phyloP scores from a whole-genome alignment of 352 stramenopile species.

The Phytophthora fragariae region DNA sequence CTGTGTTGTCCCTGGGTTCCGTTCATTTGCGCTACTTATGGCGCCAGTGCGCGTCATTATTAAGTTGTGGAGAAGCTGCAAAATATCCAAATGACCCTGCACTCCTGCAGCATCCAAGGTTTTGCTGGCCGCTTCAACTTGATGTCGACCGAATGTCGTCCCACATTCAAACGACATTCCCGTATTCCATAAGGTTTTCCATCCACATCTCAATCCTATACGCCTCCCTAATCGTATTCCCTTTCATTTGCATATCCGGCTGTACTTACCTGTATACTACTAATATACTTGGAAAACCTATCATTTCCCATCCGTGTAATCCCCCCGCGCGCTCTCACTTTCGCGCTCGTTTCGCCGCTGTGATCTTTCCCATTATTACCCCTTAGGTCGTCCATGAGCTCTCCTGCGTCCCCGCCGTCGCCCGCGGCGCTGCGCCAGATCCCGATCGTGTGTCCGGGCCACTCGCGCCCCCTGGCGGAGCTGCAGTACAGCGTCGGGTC shows the following conservation, averaged over 20 bases:
- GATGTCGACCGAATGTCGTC: constrained; percentile 1
- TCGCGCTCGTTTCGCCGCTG: not conserved
- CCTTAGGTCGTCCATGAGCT: constrained; percentile 17
- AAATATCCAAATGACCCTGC: too few species aligned
- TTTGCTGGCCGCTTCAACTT: not conserved
- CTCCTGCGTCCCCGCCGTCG: constrained; percentile 40
- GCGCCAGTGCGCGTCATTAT: too few species aligned
- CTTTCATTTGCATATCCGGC: not conserved
- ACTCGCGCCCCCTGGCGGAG: constrained; percentile 83
- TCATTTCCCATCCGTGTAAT: not conserved
- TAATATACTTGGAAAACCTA: too few species aligned
- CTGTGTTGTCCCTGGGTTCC: too few species aligned
- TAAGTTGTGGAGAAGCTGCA: too few species aligned
- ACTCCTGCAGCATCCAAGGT: not conserved
- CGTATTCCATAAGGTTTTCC: not conserved
- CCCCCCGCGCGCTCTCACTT: not conserved
- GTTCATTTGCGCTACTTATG: too few species aligned
- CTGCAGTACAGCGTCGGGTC: constrained; percentile 69
- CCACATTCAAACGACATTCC: not conserved
- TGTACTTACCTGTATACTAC: too few species aligned
- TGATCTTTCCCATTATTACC: constrained; percentile 24
- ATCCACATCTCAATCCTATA: constrained; percentile 1
- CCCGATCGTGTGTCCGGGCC: constrained; percentile 86
- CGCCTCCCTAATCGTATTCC: not conserved
- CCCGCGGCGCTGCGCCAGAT: constrained; percentile 75